Evolutionary conservation across 257 asterid species (phyloP).

Genomic region (Linaria vulgaris): DNA sequence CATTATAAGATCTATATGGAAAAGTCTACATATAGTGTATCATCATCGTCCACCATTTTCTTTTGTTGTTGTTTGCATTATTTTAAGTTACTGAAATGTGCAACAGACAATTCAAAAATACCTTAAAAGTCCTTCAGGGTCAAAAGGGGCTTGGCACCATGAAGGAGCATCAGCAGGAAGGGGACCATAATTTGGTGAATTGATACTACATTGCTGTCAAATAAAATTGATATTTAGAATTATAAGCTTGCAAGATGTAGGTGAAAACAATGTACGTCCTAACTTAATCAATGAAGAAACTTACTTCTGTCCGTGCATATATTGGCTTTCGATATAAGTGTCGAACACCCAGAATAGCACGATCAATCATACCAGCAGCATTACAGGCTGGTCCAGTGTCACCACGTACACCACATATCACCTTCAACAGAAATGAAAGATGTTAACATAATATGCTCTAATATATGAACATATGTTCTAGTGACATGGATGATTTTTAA

Average conservation of each 20-base stretch:
- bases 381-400: constrained; percentile 75
- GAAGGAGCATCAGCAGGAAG: constrained; percentile 69
- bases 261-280: not conserved
- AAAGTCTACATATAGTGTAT: not conserved
- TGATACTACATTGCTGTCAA: constrained; percentile 62
- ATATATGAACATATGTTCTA: not conserved
- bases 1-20: too few species aligned
- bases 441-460: constrained; percentile 13
- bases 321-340: constrained; percentile 54
- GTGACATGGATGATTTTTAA: not conserved
- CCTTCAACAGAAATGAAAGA: constrained; percentile 38
- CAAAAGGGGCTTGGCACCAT: constrained; percentile 78
- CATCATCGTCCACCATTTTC: too few species aligned
- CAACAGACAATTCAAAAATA: constrained; percentile 28
- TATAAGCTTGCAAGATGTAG: constrained; percentile 8
- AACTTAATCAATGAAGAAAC: not conserved
- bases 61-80: not conserved
- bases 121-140: constrained; percentile 80
- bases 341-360: constrained; percentile 55
- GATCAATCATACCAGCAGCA: constrained; percentile 76
- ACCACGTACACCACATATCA: constrained; percentile 61
- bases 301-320: constrained; percentile 52
- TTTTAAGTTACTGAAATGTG: not conserved
- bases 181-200: constrained; percentile 76
- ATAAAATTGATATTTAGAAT: constrained; percentile 26